phyloP scores from a whole-genome alignment of 73 alveolate genomes.

The Paramecium caudatum region DNA sequence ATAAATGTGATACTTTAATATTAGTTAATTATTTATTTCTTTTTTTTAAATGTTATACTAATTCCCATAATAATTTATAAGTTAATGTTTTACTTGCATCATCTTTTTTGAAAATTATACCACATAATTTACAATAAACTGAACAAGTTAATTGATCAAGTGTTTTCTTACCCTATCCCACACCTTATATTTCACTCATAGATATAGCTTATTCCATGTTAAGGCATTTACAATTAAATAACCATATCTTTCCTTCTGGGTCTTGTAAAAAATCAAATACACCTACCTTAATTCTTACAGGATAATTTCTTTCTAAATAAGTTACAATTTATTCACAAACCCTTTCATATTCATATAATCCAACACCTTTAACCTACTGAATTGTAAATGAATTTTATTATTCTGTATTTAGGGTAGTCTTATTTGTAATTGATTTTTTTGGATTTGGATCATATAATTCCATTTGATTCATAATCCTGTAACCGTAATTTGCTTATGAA shows the following conservation, averaged over 20 bases:
- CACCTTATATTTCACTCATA: constrained; percentile 74
- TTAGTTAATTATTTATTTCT: constrained; percentile 69
- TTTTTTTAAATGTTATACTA: constrained; percentile 76
- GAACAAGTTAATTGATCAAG: constrained; percentile 75
- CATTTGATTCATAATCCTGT: constrained; percentile 45
- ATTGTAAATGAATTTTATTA: constrained; percentile 62
- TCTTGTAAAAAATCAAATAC: constrained; percentile 85
- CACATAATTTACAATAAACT: constrained; percentile 76
- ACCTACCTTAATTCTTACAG: constrained; percentile 77
- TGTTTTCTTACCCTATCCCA: constrained; percentile 64
- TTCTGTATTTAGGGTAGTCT: constrained; percentile 70
- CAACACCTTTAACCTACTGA: constrained; percentile 68
- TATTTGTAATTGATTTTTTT: constrained; percentile 61
- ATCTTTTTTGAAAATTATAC: constrained; percentile 73
- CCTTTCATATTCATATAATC: constrained; percentile 77
- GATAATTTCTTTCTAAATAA: constrained; percentile 81
- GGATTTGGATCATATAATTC: constrained; percentile 74
- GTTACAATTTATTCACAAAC: constrained; percentile 78
- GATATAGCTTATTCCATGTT: constrained; percentile 77
- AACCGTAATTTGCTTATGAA: constrained; percentile 75
- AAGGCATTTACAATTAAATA: constrained; percentile 80
- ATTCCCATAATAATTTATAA: constrained; percentile 77
- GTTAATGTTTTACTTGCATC: constrained; percentile 74
- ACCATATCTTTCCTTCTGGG: constrained; percentile 81
- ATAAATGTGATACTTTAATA: constrained; percentile 74